These are phyloP conservation scores for Leishmania tropica DNA, from an alignment of 208 protist species.

Conservation along the genomic window DNA sequence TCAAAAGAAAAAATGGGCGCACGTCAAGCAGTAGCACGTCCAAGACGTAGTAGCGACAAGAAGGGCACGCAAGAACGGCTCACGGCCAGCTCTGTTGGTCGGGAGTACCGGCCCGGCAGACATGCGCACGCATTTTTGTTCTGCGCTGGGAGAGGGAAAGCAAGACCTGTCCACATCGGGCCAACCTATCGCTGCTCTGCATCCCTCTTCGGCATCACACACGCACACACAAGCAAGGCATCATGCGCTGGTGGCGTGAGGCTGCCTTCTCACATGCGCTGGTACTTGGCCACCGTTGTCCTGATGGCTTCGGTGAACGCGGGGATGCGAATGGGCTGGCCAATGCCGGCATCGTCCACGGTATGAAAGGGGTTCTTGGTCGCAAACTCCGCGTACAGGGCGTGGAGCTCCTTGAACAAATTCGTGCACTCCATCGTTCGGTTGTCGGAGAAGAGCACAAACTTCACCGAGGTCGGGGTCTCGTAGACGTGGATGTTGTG, in stretches of 20 bases:
- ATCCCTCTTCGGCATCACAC: not conserved
- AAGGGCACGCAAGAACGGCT: not conserved
- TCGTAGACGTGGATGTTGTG: slow-evolving; percentile 91
- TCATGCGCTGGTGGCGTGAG: not conserved
- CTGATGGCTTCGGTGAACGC: slow-evolving; percentile 76
- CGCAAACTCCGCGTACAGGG: slow-evolving; percentile 74
- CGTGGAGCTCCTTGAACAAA: slow-evolving; percentile 74
- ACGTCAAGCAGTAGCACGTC: not conserved
- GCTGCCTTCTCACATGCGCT: slow-evolving; percentile 17
- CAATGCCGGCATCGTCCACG: slow-evolving; percentile 84
- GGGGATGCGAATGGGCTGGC: slow-evolving; percentile 82
- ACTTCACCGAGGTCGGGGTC: slow-evolving; percentile 76
- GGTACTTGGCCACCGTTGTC: slow-evolving; percentile 48
- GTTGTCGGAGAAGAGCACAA: slow-evolving; percentile 80
- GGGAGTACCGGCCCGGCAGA: not conserved
- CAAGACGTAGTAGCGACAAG: not conserved
- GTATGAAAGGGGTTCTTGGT: slow-evolving; percentile 88
- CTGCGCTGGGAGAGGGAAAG: not conserved
- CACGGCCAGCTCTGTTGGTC: not conserved
- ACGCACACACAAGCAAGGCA: not conserved
- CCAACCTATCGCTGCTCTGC: not conserved
- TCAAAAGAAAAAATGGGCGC: not conserved
- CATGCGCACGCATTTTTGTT: not conserved
- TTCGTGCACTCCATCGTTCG: slow-evolving; percentile 51
- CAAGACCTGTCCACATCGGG: not conserved